Base-by-base conservation (phyloP, 2,329 filamentous ascomycete species). In the Clonostachys solani region DNA sequence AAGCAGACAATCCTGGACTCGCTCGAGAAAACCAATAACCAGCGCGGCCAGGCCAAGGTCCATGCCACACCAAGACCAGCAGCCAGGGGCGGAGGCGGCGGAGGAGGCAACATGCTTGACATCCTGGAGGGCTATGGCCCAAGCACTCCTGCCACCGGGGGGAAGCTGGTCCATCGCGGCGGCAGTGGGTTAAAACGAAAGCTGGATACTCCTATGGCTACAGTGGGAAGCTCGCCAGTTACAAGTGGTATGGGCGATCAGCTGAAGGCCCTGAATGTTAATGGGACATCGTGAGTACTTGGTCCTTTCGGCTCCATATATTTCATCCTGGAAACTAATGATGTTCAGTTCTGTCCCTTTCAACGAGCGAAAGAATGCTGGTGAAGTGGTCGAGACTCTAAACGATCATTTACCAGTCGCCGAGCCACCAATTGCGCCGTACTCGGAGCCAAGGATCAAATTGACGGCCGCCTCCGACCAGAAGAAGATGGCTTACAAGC, bases 401-500 rank as follows among this genome's bases (percentile, higher is more conserved):
- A 96, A 96, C 65, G 74, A 80, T 40, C 82, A 92, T 49, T 78
- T 95, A 33, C 63, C 77, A 13, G 68, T 83, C 1, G 74, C 86
- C 33, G 83, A 89, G 42, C 73, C 86, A 2, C 88, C 87, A 3
- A 78, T 88, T 19, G 84, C 85, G 33, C 86, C 87, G 1, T 89
- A 83, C 53, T 63, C 82, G 12, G 88, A 94, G 63, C 62, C 89
- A 15, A 86, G 94, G 44, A 83, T 97, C 63, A 92, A 88, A 61
- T 77, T 96, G 17, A 92, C 86, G 6, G 88, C 90, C 4, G 88
- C 89, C 50, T 92, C 90, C 2, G 92, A 97, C 62, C 79, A 90
- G 59, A 91, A 92, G 63, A 96, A 96, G 63, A 86, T 96, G 55
- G 83, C 76, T 1, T 99, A 97, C 68, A 94, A 92, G 61, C 89